Base-by-base conservation (phyloP, 306 rosid species). In the Dicorynia guianensis region DNA sequence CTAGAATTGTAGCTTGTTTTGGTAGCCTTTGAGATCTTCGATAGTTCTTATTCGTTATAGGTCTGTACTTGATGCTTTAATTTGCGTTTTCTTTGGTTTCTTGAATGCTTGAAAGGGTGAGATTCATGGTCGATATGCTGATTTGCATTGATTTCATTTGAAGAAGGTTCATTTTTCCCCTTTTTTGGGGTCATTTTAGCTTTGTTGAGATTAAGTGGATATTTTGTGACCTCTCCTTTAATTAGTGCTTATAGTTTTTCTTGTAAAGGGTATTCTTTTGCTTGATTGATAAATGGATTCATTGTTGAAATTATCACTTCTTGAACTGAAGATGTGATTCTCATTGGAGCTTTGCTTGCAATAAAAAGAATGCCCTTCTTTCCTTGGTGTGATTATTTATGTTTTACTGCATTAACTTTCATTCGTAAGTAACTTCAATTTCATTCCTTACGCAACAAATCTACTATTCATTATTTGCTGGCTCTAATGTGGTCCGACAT, bases 211-310 rank as follows among this genome's bases (percentile, higher is more conserved):
- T 75, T 33, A 34, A 39, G 34, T 50, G 44, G 13, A 35, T 67
- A 70, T 52, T 20, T 43, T 8, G 54, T 64, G 65, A 1, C 48
- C 49, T 79, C 11, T 53, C 13, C 14, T 50, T 58, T 20, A 52
- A 61, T 71, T 63, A 55, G 42, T 33, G 1, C 62, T 46, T 62
- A 33, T 52, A 44, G 76, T 86, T 33, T 76, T 82, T 38, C 53
- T 62, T 34, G 20, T 63, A 66, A 63, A 68, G 65, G 67, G 70
- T 9, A 74, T 70, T 73, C 77, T 77, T 84, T 81, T 71, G 73
- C 92, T 87, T 85, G 46, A 38, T 56, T 81, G 57, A 65, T 73
- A 88, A 79, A 81, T 77, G 66, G 30, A 49, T 50, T 74, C 78
- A 15, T 47, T 42, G 53, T 71, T 74, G 62, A 19, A 40, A 55